Percentiles rank a stretch among this genome's conserved stretches.
Evolutionary conservation across 2,329 filamentous ascomycete species (phyloP).

Genomic region (Nemania sp.): DNA sequence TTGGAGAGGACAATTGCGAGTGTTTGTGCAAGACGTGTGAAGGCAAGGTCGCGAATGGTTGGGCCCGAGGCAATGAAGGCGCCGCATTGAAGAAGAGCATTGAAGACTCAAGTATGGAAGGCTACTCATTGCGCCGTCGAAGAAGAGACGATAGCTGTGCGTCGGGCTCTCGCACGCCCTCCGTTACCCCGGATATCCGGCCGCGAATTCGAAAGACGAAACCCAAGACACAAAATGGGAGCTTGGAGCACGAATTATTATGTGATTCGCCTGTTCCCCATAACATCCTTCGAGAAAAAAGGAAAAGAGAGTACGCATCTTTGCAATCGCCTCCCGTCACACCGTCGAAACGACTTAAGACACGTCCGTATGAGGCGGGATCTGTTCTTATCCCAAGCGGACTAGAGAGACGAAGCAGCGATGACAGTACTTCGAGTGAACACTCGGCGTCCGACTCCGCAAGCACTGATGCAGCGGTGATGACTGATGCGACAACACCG

Average conservation of each 20-base stretch:
- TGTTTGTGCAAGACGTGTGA: slow-evolving; percentile 93
- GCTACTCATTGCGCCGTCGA: slow-evolving; percentile 61
- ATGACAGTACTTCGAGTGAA: slow-evolving; percentile 37
- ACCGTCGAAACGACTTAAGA: slow-evolving; percentile 56
- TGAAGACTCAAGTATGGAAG: slow-evolving; percentile 54
- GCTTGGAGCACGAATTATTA: slow-evolving; percentile 44
- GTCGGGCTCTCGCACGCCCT: slow-evolving; percentile 60
- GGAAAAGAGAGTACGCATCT: slow-evolving; percentile 50
- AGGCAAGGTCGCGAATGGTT: slow-evolving; percentile 74
- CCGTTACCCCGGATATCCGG: slow-evolving; percentile 59
- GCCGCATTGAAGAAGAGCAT: slow-evolving; percentile 55
- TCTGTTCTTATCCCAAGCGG: slow-evolving; percentile 37
- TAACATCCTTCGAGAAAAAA: slow-evolving; percentile 40
- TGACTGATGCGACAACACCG: slow-evolving; percentile 56
- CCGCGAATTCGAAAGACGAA: slow-evolving; percentile 53
- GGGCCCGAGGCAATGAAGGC: slow-evolving; percentile 63
- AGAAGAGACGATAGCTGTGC: slow-evolving; percentile 56
- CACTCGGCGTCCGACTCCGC: slow-evolving; percentile 42
- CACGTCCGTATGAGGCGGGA: slow-evolving; percentile 38
- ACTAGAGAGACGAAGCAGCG: slow-evolving; percentile 48
- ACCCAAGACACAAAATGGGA: slow-evolving; percentile 42
- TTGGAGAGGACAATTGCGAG: slow-evolving; percentile 92
- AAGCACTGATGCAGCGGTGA: slow-evolving; percentile 37
- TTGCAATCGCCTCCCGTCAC: slow-evolving; percentile 61
- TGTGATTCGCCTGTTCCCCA: slow-evolving; percentile 42